Percentiles rank a stretch among this genome's conserved stretches.
phyloP scores from a whole-genome alignment of 139 green algal genomes.

The Asterochloris sp. region DNA sequence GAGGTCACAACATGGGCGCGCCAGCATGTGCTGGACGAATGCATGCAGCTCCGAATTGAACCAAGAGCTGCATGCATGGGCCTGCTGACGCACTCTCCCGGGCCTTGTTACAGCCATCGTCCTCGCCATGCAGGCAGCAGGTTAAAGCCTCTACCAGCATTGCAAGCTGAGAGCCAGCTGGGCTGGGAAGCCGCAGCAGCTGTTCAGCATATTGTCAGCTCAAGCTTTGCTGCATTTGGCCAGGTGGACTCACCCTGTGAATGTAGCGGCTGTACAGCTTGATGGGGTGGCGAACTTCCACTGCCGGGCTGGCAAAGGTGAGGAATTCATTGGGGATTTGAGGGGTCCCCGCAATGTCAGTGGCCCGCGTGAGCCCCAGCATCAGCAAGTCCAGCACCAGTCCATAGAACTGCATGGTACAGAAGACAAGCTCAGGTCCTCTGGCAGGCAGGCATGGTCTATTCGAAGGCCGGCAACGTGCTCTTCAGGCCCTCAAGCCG shows the following conservation, averaged over 20 bases:
- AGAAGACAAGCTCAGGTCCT: too few relatives aligned
- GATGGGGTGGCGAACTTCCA: constrained; percentile 95
- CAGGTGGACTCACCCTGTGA: constrained; percentile 51
- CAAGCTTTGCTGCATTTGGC: neutral
- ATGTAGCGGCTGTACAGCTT: constrained; percentile 96
- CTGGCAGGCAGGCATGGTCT: too few relatives aligned
- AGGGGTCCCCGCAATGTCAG: constrained; percentile 91
- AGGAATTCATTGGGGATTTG: constrained; percentile 97
- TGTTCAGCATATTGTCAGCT: neutral
- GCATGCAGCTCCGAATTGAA: too few relatives aligned
- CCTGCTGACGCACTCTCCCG: too few relatives aligned
- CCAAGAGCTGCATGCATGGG: too few relatives aligned
- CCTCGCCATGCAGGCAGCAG: too few relatives aligned
- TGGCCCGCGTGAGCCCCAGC: constrained; percentile 93
- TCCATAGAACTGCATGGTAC: constrained; percentile 80
- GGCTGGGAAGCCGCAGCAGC: neutral
- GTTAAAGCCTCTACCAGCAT: too few relatives aligned
- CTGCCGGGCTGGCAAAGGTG: constrained; percentile 82
- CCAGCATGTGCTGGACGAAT: too few relatives aligned
- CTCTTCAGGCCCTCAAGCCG: neutral
- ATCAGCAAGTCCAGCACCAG: constrained; percentile 96
- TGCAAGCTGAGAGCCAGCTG: too few relatives aligned
- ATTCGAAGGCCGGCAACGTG: too few relatives aligned
- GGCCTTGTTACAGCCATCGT: too few relatives aligned
- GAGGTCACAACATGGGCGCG: too few relatives aligned